A percentile compares a stretch with the other conserved stretches of the same genome.
Conservation (phyloP, 352 stramenopile genomes). For the Halophytophthora batemanensis region DNA sequence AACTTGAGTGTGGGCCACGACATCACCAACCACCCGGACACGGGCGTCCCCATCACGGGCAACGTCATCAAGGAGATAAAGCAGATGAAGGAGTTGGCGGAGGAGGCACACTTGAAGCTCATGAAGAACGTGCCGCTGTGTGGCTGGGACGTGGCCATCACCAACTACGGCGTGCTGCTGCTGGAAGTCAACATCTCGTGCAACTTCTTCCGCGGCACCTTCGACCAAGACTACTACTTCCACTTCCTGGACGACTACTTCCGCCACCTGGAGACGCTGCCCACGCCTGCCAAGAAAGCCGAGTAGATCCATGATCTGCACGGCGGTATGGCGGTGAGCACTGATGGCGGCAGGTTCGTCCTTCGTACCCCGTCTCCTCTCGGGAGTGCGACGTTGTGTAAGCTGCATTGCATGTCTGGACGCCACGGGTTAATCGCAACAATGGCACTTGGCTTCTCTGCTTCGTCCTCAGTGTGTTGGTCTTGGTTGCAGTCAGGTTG, state of each 20-base stretch:
- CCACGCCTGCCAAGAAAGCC: constrained; percentile 46
- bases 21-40: constrained; percentile 89
- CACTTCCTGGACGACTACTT: constrained; percentile 87
- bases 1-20: constrained; percentile 85
- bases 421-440: too few relatives aligned
- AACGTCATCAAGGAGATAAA: constrained; percentile 88
- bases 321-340: constrained; percentile 9
- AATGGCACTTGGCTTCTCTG: too few relatives aligned
- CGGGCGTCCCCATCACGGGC: constrained; percentile 81
- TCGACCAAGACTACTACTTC: constrained; percentile 88
- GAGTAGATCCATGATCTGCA: constrained; percentile 28
- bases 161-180: constrained; percentile 85
- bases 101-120: constrained; percentile 87
- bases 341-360: not conserved
- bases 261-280: constrained; percentile 58
- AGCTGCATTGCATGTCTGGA: too few relatives aligned
- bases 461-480: too few relatives aligned
- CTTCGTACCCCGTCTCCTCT: too few relatives aligned
- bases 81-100: constrained; percentile 78
- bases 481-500: too few relatives aligned
- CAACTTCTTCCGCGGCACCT: constrained; percentile 93
- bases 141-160: constrained; percentile 92
- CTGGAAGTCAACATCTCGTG: constrained; percentile 93
- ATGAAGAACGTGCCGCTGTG: constrained; percentile 92
- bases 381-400: too few relatives aligned